phyloP scores from a whole-genome alignment of 345 rosid species.

The Populus deltoides region DNA sequence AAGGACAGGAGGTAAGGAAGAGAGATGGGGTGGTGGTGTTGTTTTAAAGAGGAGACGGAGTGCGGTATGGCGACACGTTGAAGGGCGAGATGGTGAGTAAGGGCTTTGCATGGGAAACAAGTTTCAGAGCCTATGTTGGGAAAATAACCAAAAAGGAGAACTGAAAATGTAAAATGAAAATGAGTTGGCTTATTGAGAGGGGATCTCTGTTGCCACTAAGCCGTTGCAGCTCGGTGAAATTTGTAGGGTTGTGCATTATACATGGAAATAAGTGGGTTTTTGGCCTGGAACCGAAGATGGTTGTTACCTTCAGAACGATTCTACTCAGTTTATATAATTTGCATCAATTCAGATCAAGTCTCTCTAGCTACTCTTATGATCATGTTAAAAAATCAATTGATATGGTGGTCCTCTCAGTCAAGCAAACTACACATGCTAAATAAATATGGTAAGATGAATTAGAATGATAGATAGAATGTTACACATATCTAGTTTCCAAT shows the following conservation, averaged over 20 bases:
- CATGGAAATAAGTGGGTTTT: not conserved
- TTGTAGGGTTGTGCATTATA: not conserved
- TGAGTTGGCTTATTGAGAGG: slow-evolving; percentile 1
- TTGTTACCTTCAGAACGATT: not conserved
- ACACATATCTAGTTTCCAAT: too few species aligned
- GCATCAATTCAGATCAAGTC: not conserved
- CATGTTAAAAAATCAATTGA: too few species aligned
- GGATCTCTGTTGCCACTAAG: slow-evolving; percentile 9
- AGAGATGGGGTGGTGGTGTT: not conserved
- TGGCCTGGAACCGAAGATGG: not conserved
- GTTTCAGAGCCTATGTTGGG: slow-evolving; percentile 28
- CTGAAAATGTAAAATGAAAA: too few species aligned
- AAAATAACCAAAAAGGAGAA: not conserved
- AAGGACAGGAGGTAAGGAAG: not conserved
- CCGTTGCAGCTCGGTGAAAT: not conserved
- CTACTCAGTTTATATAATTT: not conserved
- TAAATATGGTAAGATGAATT: too few species aligned
- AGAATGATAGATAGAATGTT: too few species aligned
- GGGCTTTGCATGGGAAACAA: slow-evolving; percentile 66
- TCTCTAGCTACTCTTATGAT: not conserved
- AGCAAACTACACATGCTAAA: too few species aligned
- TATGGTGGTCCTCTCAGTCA: too few species aligned
- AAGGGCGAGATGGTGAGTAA: slow-evolving; percentile 44
- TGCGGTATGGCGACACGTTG: slow-evolving; percentile 13
- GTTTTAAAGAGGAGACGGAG: slow-evolving; percentile 18